A percentile compares a stretch with the other conserved stretches of the same genome.
These are phyloP conservation scores for Actinomucor elegans DNA, from an alignment of 371 early-diverging fungal species.

Conservation along the genomic window DNA sequence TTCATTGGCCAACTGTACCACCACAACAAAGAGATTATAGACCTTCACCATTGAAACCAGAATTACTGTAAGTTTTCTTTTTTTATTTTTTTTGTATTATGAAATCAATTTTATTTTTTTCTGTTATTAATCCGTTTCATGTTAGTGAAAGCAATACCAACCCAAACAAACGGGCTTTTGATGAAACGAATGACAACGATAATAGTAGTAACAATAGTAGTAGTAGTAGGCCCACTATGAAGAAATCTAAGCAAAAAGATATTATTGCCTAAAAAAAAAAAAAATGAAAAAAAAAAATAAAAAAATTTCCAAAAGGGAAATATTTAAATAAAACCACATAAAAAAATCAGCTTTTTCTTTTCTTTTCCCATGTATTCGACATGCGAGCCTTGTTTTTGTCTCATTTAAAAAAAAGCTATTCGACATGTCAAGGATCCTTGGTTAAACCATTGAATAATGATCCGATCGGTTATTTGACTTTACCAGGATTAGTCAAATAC, in stretches of 20 bases:
- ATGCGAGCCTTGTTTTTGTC: too few species aligned
- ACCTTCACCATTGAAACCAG: slow-evolving; percentile 29
- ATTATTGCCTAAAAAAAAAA: too few species aligned
- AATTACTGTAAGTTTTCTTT: slow-evolving; percentile 10
- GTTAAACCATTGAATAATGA: slow-evolving; percentile 11
- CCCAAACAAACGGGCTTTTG: too few species aligned
- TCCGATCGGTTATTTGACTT: slow-evolving; percentile 24
- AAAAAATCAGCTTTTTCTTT: too few species aligned
- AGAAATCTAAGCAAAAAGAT: too few species aligned
- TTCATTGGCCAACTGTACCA: slow-evolving; percentile 58
- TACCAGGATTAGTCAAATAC: slow-evolving; percentile 46
- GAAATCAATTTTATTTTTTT: neutral
- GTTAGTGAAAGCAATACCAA: slow-evolving; percentile 9
- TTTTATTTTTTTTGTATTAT: neutral
- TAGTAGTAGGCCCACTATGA: too few species aligned
- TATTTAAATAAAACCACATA: too few species aligned
- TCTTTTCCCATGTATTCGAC: too few species aligned
- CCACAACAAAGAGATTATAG: slow-evolving; percentile 27
- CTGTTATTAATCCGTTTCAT: neutral
- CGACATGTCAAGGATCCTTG: neutral
- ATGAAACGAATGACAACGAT: too few species aligned
- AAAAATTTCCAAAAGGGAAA: too few species aligned
- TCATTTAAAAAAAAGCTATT: neutral
- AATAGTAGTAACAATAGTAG: too few species aligned
- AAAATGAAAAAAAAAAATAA: too few species aligned